phyloP scores from a whole-genome alignment of 1,284 basidiomycete species.

The Agaricales sp. region DNA sequence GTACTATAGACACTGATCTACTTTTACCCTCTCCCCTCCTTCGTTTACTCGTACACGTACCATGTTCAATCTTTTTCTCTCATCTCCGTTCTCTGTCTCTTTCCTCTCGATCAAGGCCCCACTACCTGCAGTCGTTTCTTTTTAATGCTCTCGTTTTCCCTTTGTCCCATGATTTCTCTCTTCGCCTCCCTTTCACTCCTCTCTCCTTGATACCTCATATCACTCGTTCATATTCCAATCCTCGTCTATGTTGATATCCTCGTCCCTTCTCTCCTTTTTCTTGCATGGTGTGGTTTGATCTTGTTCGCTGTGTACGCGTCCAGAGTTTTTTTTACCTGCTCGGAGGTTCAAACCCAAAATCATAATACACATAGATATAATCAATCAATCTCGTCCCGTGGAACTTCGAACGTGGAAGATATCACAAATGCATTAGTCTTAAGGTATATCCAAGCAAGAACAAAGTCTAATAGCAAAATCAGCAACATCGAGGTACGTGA shows the following conservation, averaged over 20 bases:
- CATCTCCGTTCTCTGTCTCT: no score
- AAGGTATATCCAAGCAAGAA: no score
- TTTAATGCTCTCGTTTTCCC: neutral
- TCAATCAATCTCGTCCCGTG: neutral
- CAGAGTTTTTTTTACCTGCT: neutral
- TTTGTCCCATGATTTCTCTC: neutral
- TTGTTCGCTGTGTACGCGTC: neutral
- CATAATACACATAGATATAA: neutral
- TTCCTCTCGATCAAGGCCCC: no score
- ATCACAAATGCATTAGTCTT: no score
- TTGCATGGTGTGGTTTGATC: neutral
- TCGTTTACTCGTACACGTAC: neutral
- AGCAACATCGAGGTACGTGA: neutral
- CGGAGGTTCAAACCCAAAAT: neutral
- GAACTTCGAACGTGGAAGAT: neutral
- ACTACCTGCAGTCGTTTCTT: no score
- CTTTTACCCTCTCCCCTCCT: neutral
- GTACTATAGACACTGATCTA: neutral
- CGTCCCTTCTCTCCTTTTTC: neutral
- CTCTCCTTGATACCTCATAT: slow-evolving; percentile 1
- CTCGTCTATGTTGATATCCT: no score
- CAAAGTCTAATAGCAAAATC: no score
- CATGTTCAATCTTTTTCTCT: neutral
- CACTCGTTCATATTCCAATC: neutral
- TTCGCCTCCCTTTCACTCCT: no score